Percentiles rank a stretch among this genome's conserved stretches.
Conservation (phyloP, 2,329 filamentous ascomycete genomes). For the Botryotinia narcissicola region DNA sequence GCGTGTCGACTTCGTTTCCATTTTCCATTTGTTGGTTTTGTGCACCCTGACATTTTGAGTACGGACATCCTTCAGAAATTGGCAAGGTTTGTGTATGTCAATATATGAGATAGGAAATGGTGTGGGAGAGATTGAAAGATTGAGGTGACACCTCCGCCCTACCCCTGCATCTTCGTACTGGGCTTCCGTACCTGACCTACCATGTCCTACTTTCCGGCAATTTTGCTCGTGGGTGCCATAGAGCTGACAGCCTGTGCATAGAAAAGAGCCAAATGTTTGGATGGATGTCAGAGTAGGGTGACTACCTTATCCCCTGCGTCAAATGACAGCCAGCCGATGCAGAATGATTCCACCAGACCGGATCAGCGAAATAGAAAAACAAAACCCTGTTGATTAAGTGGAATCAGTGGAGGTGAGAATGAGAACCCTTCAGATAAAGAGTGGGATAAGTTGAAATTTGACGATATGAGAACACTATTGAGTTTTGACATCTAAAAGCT, state of each 20-base stretch:
- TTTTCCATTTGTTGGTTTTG: constrained; percentile 3
- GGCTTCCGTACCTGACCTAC: constrained; percentile 1
- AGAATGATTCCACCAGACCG: constrained; percentile 15
- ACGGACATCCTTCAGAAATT: constrained; percentile 2
- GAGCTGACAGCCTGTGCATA: constrained; percentile 17
- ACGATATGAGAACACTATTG: constrained; percentile 1
- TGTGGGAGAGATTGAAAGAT: background rate
- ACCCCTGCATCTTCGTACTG: constrained; percentile 16
- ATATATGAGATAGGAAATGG: background rate
- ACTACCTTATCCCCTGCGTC: constrained; percentile 10
- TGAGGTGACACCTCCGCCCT: constrained; percentile 15
- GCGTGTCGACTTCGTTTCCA: constrained; percentile 1
- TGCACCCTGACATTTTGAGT: background rate
- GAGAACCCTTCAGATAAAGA: background rate
- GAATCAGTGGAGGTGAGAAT: background rate
- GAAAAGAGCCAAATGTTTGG: background rate
- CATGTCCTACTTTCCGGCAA: constrained; percentile 14
- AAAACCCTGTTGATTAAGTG: background rate
- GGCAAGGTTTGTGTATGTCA: constrained; percentile 10
- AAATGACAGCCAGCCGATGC: constrained; percentile 14
- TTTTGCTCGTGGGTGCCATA: background rate
- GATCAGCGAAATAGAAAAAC: background rate
- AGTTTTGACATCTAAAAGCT: background rate
- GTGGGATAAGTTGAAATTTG: constrained; percentile 6
- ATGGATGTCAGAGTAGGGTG: background rate